Conservation (phyloP, 1,139 yeast genomes). For the Yamadazyma triangularis region DNA sequence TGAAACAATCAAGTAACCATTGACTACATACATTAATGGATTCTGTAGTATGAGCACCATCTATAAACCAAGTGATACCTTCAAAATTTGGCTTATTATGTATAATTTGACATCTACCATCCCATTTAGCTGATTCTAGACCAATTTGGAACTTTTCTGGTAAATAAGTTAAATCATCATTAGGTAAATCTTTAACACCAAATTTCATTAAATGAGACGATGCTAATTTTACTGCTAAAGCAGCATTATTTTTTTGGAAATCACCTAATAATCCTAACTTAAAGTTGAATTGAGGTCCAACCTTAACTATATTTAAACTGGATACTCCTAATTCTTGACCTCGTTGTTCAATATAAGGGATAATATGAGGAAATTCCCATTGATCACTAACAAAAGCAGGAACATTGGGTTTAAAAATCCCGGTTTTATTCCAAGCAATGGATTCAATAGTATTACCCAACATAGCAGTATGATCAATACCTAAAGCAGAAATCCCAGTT, state of each 20-base stretch:
- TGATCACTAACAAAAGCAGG: conserved; percentile 67
- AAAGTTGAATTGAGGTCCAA: conserved; percentile 14
- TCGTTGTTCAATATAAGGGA: conserved; percentile 52
- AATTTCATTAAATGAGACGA: conserved; percentile 53
- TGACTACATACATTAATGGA: conserved; percentile 73
- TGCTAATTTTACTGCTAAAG: conserved; percentile 78
- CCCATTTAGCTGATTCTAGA: conserved; percentile 72
- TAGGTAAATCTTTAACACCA: conserved; percentile 31
- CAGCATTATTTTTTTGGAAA: conserved; percentile 82
- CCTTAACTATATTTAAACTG: conserved; percentile 45
- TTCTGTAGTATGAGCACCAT: conserved; percentile 95
- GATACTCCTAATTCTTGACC: conserved; percentile 61
- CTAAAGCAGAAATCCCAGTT: conserved; percentile 82
- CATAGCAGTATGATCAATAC: conserved; percentile 89
- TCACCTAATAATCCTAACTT: conserved; percentile 81
- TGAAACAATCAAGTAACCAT: conserved; percentile 60
- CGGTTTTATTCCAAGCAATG: conserved; percentile 96
- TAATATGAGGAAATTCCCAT: conserved; percentile 46
- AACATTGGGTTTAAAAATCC: conserved; percentile 70
- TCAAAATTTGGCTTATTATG: conserved; percentile 35
- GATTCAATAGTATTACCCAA: conserved; percentile 84
- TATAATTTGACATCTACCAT: conserved; percentile 88
- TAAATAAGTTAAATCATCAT: conserved; percentile 27
- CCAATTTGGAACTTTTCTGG: conserved; percentile 63
- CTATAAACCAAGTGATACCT: conserved; percentile 70